Percentiles rank a stretch among this genome's conserved stretches.
phyloP scores from a whole-genome alignment of 345 rosid genomes.

The Hirschfeldia incana region DNA sequence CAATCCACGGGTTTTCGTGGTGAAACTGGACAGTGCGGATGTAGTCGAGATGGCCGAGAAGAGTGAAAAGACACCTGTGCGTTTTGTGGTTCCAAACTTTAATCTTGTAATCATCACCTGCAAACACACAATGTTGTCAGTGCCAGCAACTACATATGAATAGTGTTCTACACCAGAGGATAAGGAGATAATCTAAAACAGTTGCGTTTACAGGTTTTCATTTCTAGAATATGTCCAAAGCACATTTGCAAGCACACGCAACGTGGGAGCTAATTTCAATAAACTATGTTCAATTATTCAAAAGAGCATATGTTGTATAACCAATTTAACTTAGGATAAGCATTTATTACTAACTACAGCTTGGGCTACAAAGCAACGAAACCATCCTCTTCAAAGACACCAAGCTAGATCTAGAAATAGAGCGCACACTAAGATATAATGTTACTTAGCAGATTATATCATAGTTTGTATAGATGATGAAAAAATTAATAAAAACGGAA shows the following conservation, averaged over 20 bases:
- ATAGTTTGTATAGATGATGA: neutral
- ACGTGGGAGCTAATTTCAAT: neutral
- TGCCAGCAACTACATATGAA: neutral
- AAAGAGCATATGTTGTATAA: neutral
- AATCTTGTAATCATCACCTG: constrained; percentile 98
- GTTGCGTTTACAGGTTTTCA: neutral
- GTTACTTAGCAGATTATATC: neutral
- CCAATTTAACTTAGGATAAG: neutral
- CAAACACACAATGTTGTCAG: constrained; percentile 18
- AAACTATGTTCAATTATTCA: neutral
- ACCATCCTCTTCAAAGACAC: neutral
- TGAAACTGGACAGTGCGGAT: constrained; percentile 97
- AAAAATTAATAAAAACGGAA: neutral
- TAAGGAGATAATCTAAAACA: neutral
- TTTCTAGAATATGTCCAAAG: neutral
- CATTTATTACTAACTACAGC: neutral
- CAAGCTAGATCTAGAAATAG: neutral
- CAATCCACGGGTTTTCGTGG: constrained; percentile 98
- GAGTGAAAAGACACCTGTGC: constrained; percentile 90
- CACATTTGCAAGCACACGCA: neutral
- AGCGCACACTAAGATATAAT: neutral
- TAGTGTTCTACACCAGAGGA: neutral
- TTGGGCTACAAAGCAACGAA: neutral
- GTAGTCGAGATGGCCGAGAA: constrained; percentile 97
- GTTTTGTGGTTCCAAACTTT: constrained; percentile 97